A percentile compares a stretch with the other conserved stretches of the same genome.
These are phyloP conservation scores for Arthromyces matolae DNA, from an alignment of 768 basidiomycete species.

Conservation along the genomic window DNA sequence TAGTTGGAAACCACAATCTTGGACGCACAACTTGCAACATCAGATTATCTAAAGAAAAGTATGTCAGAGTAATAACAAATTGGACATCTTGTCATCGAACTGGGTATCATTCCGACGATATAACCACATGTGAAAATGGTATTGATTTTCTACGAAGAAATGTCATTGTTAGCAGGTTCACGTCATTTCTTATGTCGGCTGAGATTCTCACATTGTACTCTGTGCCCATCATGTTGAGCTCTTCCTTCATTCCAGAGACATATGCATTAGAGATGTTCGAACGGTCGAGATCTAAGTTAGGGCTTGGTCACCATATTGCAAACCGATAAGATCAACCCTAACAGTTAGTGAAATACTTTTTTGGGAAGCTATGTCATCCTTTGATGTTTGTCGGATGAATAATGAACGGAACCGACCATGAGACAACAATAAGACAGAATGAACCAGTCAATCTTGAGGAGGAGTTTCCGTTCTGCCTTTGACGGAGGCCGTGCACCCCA, in stretches of 20 bases:
- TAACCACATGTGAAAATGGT: constrained; percentile 74
- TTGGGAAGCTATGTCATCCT: constrained; percentile 6
- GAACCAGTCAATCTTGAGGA: constrained; percentile 64
- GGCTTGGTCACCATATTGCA: constrained; percentile 6
- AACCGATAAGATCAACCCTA: constrained; percentile 8
- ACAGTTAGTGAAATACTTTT: constrained; percentile 68
- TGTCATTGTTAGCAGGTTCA: too few relatives aligned
- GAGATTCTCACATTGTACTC: constrained; percentile 49
- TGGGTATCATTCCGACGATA: constrained; percentile 71
- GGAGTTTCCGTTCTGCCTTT: constrained; percentile 40
- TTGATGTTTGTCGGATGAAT: constrained; percentile 10
- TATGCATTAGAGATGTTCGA: constrained; percentile 72
- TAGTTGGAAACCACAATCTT: constrained; percentile 61
- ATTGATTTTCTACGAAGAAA: constrained; percentile 56
- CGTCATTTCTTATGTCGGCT: background rate
- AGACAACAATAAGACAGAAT: constrained; percentile 70
- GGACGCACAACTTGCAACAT: constrained; percentile 62
- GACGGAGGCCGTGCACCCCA: constrained; percentile 17
- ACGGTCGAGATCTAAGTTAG: constrained; percentile 56
- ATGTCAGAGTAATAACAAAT: background rate
- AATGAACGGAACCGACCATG: constrained; percentile 44
- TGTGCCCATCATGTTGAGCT: constrained; percentile 59
- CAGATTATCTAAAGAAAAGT: constrained; percentile 48
- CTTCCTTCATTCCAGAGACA: constrained; percentile 78
- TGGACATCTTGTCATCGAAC: constrained; percentile 26